Conservation (phyloP, 331 rosid species). For the Spiraea crenata region DNA sequence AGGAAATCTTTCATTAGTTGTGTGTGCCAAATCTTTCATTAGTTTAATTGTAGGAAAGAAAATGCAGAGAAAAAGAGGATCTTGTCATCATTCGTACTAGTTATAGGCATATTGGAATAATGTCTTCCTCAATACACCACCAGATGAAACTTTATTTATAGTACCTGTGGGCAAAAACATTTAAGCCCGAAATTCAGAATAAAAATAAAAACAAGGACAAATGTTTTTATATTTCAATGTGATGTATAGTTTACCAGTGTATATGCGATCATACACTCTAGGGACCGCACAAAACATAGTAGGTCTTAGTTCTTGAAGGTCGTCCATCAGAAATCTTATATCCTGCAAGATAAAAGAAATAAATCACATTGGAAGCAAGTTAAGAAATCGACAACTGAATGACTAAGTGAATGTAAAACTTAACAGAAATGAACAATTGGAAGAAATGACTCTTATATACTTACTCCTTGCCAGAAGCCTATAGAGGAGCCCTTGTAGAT, state of each 20-base stretch:
- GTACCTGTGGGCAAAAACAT: slow-evolving; percentile 46
- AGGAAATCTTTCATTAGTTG: not conserved
- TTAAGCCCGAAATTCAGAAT: slow-evolving; percentile 21
- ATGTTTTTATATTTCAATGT: not conserved
- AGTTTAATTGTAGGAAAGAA: slow-evolving; percentile 28
- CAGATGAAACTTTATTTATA: slow-evolving; percentile 62
- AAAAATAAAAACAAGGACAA: not conserved
- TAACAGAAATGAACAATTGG: not conserved
- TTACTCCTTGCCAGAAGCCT: slow-evolving; percentile 97
- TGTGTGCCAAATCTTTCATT: slow-evolving; percentile 6
- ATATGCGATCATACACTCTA: slow-evolving; percentile 84
- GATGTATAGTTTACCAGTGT: slow-evolving; percentile 43
- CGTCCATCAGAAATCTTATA: slow-evolving; percentile 79
- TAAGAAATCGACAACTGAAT: not conserved
- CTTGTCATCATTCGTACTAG: slow-evolving; percentile 46
- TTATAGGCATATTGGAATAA: slow-evolving; percentile 80
- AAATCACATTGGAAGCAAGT: slow-evolving; percentile 5
- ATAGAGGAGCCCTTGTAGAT: slow-evolving; percentile 78
- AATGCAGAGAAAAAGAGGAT: slow-evolving; percentile 5
- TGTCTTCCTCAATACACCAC: slow-evolving; percentile 57
- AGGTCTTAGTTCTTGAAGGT: slow-evolving; percentile 73
- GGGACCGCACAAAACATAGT: slow-evolving; percentile 90
- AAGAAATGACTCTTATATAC: slow-evolving; percentile 28
- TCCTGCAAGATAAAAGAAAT: slow-evolving; percentile 52
- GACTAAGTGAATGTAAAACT: not conserved